Conservation (phyloP, 164 flowering plant species). For the Annona cherimola region DNA sequence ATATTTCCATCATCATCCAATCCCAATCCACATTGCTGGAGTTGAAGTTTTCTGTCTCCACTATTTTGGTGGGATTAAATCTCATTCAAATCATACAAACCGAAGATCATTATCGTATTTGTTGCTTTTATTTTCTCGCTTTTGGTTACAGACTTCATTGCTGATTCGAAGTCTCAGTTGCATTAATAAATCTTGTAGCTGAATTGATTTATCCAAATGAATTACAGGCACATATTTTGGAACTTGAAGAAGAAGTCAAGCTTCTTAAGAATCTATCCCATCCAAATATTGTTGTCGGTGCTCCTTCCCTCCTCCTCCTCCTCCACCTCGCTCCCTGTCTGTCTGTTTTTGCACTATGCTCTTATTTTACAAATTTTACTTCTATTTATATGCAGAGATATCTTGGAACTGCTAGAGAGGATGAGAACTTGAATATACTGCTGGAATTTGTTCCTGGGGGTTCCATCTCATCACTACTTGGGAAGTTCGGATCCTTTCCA, state of each 20-base stretch:
- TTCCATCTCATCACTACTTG: conserved; percentile 89
- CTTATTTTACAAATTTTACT: conserved; percentile 4
- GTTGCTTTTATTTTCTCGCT: neutral
- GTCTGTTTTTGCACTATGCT: neutral
- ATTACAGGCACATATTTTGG: conserved; percentile 69
- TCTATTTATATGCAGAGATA: conserved; percentile 56
- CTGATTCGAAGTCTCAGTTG: neutral
- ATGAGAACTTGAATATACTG: conserved; percentile 73
- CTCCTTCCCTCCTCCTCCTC: conserved; percentile 1
- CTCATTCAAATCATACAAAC: neutral
- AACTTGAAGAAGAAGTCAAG: conserved; percentile 97
- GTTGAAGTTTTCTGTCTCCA: neutral
- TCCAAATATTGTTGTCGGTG: conserved; percentile 89
- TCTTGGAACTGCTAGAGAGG: conserved; percentile 91
- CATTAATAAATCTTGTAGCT: neutral
- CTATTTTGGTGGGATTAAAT: neutral
- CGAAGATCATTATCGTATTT: neutral
- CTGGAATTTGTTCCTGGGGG: conserved; percentile 99
- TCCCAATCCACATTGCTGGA: no score
- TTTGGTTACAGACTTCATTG: neutral
- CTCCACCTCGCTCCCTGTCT: neutral
- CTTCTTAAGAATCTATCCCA: conserved; percentile 85
- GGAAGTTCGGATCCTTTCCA: conserved; percentile 93
- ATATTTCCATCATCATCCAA: no score
- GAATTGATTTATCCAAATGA: conserved; percentile 4